Conservation (phyloP, 371 early-diverging fungal species). For the Mucor lusitanicus region DNA sequence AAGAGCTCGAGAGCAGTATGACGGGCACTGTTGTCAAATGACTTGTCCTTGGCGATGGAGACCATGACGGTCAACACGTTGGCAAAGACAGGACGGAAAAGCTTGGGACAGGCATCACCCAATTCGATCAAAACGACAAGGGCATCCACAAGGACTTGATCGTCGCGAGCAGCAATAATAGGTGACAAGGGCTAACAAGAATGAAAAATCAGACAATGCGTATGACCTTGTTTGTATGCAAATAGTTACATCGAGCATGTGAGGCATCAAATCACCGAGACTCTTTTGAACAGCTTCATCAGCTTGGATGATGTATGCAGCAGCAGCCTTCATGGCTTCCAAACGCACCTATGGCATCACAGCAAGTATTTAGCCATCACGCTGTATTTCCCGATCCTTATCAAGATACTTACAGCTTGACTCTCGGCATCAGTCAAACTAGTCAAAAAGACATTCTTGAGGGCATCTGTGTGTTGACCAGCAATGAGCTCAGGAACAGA, state of each 20-base stretch:
- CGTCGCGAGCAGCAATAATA: slow-evolving; percentile 65
- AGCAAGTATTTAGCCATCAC: too few relatives aligned
- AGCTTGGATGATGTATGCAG: slow-evolving; percentile 77
- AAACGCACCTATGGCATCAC: slow-evolving; percentile 65
- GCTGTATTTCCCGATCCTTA: too few relatives aligned
- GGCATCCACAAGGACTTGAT: slow-evolving; percentile 72
- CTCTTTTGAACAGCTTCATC: slow-evolving; percentile 58
- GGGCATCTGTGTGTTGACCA: slow-evolving; percentile 67
- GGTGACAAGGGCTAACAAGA: slow-evolving; percentile 58
- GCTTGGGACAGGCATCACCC: slow-evolving; percentile 79
- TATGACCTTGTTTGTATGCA: background rate
- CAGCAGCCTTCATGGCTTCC: slow-evolving; percentile 86
- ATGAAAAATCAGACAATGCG: slow-evolving; percentile 1
- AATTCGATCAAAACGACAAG: slow-evolving; percentile 85
- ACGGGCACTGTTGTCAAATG: slow-evolving; percentile 75
- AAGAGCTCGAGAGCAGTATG: slow-evolving; percentile 90
- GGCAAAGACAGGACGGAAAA: slow-evolving; percentile 77
- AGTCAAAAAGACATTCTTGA: slow-evolving; percentile 70
- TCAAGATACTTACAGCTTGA: slow-evolving; percentile 34
- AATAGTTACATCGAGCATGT: slow-evolving; percentile 72
- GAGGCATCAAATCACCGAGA: slow-evolving; percentile 74
- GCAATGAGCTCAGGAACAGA: slow-evolving; percentile 77
- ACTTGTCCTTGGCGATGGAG: slow-evolving; percentile 74
- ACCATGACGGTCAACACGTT: slow-evolving; percentile 76
- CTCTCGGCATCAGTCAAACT: slow-evolving; percentile 71